Base-by-base conservation (phyloP, 768 basidiomycete genomes). In the Mycena pura region DNA sequence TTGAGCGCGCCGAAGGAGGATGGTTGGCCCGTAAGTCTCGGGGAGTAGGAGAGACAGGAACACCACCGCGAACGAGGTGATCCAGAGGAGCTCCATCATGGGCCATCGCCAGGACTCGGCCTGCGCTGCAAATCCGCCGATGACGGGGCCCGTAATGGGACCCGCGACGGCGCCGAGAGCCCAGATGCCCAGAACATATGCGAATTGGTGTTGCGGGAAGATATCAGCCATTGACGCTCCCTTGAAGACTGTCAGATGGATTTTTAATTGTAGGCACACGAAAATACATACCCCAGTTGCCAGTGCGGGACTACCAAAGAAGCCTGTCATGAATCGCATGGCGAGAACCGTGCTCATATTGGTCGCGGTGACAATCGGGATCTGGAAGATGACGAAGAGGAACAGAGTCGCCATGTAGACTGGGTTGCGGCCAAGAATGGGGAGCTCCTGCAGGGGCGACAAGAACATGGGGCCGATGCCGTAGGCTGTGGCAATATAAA, bases 271-370 rank as follows among this genome's bases (percentile, higher is more conserved):
- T n/a, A n/a, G n/a, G n/a, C n/a, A n/a, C n/a, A n/a, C n/a, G n/a
- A n/a, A n/a, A n/a, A 62, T 25, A 25, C 24, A 31, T 38, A 48
- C 61, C 14, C 73, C 70, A 1, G 74, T 76, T 0, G 73, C 75
- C 21, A 76, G 70, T 14, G 73, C 67, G 14, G 75, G 74, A 9
- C 68, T 71, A 5, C 74, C 74, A 17, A 73, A 63, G 48, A 74
- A 73, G 6, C 75, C 75, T 3, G 75, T 70, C 21, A 75, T 58
- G 66, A 76, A 75, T 17, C 75, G 69, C 57, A 74, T 69, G 21
- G 69, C 71, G 34, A 76, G 69, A 32, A 75, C 54, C 53, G 70
- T 71, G 36, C 59, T 67, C 28, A 74, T 66, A 52, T 73, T 75
- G 24, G 64, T 67, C 4, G 73, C 69, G 8, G 72, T 68, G 39